Evolutionary conservation across 1,284 basidiomycete species (phyloP).

Genomic region (Sporisorium iseilematis-ciliati): DNA sequence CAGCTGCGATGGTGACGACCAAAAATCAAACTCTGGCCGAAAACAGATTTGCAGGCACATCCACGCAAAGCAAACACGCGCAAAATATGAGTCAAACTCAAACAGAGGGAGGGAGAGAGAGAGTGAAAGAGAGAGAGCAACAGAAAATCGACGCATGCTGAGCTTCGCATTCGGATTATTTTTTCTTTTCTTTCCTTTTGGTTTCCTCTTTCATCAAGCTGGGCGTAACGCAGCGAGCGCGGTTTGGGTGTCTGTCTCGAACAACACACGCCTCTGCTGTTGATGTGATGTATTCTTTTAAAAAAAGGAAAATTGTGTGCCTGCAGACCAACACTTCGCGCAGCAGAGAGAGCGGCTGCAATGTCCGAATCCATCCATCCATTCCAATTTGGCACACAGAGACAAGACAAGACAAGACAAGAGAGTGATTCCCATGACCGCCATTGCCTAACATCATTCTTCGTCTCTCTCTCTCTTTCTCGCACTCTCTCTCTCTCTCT

Average conservation of each 20-base stretch:
- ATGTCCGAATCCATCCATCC: constrained; percentile 17
- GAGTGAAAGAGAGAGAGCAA: constrained; percentile 1
- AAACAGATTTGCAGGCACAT: constrained; percentile 5
- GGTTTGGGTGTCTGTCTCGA: background rate
- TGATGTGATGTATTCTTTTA: constrained; percentile 5
- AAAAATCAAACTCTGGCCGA: constrained; percentile 3
- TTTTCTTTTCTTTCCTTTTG: background rate
- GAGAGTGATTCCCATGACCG: constrained; percentile 1
- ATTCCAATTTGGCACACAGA: background rate
- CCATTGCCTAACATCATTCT: constrained; percentile 4
- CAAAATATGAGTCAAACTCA: constrained; percentile 6
- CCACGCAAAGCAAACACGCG: constrained; percentile 1
- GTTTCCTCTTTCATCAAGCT: background rate
- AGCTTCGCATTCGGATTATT: constrained; percentile 9
- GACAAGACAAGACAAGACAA: too few relatives aligned
- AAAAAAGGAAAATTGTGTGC: constrained; percentile 11
- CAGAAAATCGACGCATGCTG: constrained; percentile 5
- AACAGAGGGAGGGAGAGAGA: background rate
- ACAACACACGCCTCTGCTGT: background rate
- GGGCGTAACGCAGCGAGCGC: background rate
- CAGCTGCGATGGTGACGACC: background rate
- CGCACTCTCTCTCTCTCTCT: background rate
- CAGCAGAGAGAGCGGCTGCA: constrained; percentile 9
- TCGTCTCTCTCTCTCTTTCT: background rate
- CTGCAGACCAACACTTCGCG: constrained; percentile 50